phyloP scores from a whole-genome alignment of 148 eudicot genomes.

The Amaranthus cruentus region DNA sequence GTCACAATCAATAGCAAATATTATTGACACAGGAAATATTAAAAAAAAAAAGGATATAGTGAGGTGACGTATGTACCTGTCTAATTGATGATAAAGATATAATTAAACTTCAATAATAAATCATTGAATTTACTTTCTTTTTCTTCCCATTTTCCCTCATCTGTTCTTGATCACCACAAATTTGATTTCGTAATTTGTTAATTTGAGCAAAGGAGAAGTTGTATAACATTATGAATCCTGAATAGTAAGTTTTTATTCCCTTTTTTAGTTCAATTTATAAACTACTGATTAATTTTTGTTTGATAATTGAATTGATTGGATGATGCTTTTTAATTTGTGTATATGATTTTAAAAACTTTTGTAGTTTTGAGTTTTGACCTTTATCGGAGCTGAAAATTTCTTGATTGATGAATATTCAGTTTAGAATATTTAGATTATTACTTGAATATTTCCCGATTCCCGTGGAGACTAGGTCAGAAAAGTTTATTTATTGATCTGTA shows the following conservation, averaged over 20 bases:
- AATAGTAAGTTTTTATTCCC: slow-evolving; percentile 10
- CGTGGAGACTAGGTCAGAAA: no score
- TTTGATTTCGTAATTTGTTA: neutral
- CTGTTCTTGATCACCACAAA: neutral
- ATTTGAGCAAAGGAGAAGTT: no score
- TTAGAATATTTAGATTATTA: no score
- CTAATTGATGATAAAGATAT: neutral
- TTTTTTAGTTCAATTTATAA: neutral
- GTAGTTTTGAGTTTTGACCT: neutral
- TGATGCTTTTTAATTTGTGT: neutral
- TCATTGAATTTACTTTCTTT: neutral
- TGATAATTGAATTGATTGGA: neutral
- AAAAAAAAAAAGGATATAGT: no score
- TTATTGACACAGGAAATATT: no score
- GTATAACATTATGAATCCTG: slow-evolving; percentile 8
- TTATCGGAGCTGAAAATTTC: neutral
- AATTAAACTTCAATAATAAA: neutral
- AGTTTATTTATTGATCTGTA: no score
- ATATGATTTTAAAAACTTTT: neutral
- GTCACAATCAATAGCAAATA: no score
- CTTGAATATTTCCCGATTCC: no score
- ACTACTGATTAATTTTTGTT: neutral
- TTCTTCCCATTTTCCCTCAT: neutral
- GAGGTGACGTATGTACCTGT: neutral
- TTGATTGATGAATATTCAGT: neutral